phyloP scores from a whole-genome alignment of 768 basidiomycete species.

The Collybia sp. region DNA sequence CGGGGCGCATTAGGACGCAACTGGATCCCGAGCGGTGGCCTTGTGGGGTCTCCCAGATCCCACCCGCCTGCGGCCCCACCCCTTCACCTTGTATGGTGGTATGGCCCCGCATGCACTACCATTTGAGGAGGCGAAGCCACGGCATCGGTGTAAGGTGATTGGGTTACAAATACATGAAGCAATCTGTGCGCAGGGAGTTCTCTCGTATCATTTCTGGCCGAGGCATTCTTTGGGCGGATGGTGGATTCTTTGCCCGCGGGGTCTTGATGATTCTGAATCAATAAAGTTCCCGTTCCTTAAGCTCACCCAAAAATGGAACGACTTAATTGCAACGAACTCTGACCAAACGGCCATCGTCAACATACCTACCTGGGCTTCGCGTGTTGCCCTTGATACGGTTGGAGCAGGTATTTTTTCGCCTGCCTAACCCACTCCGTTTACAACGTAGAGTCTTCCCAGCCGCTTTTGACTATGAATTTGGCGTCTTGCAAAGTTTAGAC shows the following conservation, averaged over 20 bases:
- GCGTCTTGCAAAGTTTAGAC: conserved; percentile 28
- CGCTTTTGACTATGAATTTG: conserved; percentile 48
- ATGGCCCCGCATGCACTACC: too few species aligned
- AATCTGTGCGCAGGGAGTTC: conserved; percentile 29
- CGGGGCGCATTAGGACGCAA: too few species aligned
- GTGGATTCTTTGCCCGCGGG: conserved; percentile 17
- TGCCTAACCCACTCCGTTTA: too few species aligned
- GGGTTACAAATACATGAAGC: conserved; percentile 38
- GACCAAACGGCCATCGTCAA: conserved; percentile 26
- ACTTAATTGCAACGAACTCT: conserved; percentile 21
- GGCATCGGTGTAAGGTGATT: too few species aligned
- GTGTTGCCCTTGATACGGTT: conserved; percentile 45
- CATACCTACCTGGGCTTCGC: conserved; percentile 33
- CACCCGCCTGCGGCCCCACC: too few species aligned
- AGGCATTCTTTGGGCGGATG: conserved; percentile 35
- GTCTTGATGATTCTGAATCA: conserved; percentile 5
- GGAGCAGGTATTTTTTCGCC: conserved; percentile 32
- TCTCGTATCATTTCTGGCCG: conserved; percentile 28
- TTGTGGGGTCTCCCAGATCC: too few species aligned
- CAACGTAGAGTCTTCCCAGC: conserved; percentile 17
- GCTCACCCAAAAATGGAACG: conserved; percentile 36
- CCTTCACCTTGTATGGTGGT: too few species aligned
- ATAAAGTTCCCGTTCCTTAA: conserved; percentile 10
- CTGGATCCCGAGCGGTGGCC: too few species aligned
- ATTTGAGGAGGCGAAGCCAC: too few species aligned